These are phyloP conservation scores for Datisca glomerata DNA, from an alignment of 306 rosid species.

Conservation along the genomic window DNA sequence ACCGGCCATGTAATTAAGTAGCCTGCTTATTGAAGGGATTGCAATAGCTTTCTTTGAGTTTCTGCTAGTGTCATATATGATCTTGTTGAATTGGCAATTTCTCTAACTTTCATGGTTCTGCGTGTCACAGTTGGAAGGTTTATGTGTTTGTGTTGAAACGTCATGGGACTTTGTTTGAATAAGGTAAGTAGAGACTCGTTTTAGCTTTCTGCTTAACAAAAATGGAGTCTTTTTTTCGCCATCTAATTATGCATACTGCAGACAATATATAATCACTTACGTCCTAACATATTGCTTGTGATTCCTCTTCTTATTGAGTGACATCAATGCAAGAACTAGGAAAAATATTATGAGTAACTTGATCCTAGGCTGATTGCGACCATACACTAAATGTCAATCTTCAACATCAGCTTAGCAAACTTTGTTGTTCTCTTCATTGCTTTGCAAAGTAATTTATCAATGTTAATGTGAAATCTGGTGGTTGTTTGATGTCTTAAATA, in stretches of 20 bases:
- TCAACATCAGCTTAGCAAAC: too few relatives aligned
- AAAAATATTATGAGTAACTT: not conserved
- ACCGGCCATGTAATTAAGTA: too few relatives aligned
- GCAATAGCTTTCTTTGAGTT: not conserved
- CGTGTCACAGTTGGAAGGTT: not conserved
- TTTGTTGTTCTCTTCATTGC: too few relatives aligned
- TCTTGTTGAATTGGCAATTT: not conserved
- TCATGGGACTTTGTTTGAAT: slow-evolving; percentile 60
- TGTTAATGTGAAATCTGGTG: not conserved
- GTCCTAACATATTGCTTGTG: not conserved
- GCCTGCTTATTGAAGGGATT: too few relatives aligned
- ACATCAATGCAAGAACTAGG: not conserved
- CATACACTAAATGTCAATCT: too few relatives aligned
- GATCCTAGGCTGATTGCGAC: not conserved
- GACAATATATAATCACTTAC: not conserved
- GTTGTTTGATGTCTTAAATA: not conserved
- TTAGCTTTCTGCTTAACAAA: too few relatives aligned
- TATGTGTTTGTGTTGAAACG: slow-evolving; percentile 18
- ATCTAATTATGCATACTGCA: too few relatives aligned
- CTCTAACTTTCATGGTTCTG: not conserved
- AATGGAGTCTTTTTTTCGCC: not conserved
- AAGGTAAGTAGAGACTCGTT: slow-evolving; percentile 75
- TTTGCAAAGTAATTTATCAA: too few relatives aligned
- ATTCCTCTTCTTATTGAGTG: not conserved
- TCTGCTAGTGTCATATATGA: not conserved